Evolutionary conservation across 2,329 filamentous ascomycete genomes (phyloP), one percentile per base, ranked within the genome.

Genomic region (Trichothecium roseum): DNA sequence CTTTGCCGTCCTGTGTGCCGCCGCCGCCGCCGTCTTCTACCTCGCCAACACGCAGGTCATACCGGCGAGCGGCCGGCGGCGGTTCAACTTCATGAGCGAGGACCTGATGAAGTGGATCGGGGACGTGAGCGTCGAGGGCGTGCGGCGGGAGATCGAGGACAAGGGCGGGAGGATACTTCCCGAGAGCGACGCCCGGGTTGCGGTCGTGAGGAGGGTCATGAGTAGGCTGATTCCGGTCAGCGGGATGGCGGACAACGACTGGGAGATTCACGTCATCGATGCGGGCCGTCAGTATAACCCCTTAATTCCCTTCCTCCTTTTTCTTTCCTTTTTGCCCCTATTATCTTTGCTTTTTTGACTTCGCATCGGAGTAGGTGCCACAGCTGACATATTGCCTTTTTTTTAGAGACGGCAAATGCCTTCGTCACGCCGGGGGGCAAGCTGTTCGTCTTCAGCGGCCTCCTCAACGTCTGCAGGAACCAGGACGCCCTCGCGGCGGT

Each of bases 361-460:
- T 10, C 16, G 10, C 8, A 10, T 31, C 29, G 29, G 6, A 10
- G 16, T 4, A 31, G n/a, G n/a, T n/a, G n/a, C n/a, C n/a, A 17
- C 16, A 30, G 29, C 40, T 44, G 33, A 42, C 33, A n/a, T 12
- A 24, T 22, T 14, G 14, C 20, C 7, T 22, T 15, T 15, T 9
- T 20, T 24, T n/a, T 34, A 67, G 62, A 48, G 28, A 71, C 69
- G 28, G 66, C 69, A 43, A 89, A 89, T 47, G 84, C 84, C 0
- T 86, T 88, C 49, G 82, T 89, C 2, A 68, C 86, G 5, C 83
- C 84, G 0, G 82, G 77, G 4, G 82, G 83, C 17, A 86, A 87
- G 47, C 82, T 89, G 1, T 88, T 88, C 51, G 82, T 89, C 2
- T 81, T 77, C 50, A 80, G 74, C 42, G 83, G 84, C 27, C 76